Evolutionary conservation across 2,329 filamentous ascomycete species (phyloP).

Genomic region (Fusarium falciforme): DNA sequence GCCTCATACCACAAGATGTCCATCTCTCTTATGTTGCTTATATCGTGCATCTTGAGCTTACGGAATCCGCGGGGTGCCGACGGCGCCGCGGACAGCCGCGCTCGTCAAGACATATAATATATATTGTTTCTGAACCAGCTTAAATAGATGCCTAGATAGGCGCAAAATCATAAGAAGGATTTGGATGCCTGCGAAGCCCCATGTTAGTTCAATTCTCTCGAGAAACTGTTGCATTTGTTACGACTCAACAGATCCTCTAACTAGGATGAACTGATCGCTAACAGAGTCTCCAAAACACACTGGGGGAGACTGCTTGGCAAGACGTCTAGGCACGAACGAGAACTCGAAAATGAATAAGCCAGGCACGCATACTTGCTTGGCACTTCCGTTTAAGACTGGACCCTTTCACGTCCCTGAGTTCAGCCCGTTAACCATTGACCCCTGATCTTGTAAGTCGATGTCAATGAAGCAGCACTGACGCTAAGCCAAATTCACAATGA

Average conservation of each 20-base stretch:
- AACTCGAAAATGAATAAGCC: not conserved
- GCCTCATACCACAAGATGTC: not conserved
- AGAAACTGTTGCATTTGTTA: not conserved
- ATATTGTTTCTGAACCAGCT: not conserved
- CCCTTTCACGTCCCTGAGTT: not conserved
- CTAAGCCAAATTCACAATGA: not conserved
- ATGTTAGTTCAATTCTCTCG: not conserved
- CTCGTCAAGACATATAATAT: not conserved
- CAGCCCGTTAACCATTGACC: not conserved
- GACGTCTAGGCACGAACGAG: not conserved
- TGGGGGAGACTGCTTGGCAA: too few relatives aligned
- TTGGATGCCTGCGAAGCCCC: not conserved
- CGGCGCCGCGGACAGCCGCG: constrained; percentile 17
- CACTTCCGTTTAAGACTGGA: not conserved
- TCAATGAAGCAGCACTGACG: not conserved
- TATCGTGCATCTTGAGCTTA: not conserved
- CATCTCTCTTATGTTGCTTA: not conserved
- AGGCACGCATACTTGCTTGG: not conserved
- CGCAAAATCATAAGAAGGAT: not conserved
- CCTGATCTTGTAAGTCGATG: not conserved
- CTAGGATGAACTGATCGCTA: not conserved
- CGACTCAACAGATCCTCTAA: not conserved
- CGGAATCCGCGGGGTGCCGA: constrained; percentile 27
- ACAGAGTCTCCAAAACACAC: not conserved
- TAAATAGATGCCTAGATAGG: not conserved